A percentile compares a stretch with the other conserved stretches of the same genome.
phyloP scores from a whole-genome alignment of 1,139 yeast species.

The Eremothecium sinecaudum region DNA sequence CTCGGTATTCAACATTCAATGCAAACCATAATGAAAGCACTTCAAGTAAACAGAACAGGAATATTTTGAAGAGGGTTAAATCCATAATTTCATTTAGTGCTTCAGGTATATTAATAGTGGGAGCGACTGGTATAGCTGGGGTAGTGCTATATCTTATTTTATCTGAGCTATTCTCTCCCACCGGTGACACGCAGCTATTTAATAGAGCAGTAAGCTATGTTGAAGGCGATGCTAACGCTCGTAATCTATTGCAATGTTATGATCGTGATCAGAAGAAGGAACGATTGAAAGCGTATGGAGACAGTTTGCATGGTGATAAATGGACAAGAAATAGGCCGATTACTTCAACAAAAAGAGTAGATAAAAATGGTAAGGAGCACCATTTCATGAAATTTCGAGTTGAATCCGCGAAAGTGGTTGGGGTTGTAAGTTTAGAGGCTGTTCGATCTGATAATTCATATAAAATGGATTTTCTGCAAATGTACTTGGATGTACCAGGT shows the following conservation, averaged over 20 bases:
- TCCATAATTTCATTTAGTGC: constrained; percentile 53
- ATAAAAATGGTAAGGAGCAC: constrained; percentile 69
- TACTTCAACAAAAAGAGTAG: constrained; percentile 44
- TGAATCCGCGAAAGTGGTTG: constrained; percentile 52
- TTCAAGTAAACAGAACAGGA: too few species aligned
- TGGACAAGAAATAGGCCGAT: constrained; percentile 90
- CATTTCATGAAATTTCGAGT: constrained; percentile 80
- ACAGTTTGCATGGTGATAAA: constrained; percentile 49
- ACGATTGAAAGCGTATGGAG: constrained; percentile 79
- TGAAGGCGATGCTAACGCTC: constrained; percentile 57
- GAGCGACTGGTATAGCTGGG: constrained; percentile 57
- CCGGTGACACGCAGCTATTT: constrained; percentile 85
- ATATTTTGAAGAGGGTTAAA: constrained; percentile 37
- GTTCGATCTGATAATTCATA: constrained; percentile 46
- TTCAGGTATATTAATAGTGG: constrained; percentile 53
- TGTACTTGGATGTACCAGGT: constrained; percentile 71
- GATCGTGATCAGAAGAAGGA: constrained; percentile 35
- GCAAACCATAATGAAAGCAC: too few species aligned
- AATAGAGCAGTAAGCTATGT: constrained; percentile 74
- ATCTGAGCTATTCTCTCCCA: constrained; percentile 72
- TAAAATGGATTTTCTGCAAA: constrained; percentile 62
- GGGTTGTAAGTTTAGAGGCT: constrained; percentile 71
- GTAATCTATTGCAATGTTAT: constrained; percentile 45
- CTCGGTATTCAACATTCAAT: too few species aligned
- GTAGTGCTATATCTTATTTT: constrained; percentile 69